Evolutionary conservation across 148 eudicot genomes (phyloP), one percentile per base, ranked within the genome.

Genomic region (Vaccinium vitisidaea): DNA sequence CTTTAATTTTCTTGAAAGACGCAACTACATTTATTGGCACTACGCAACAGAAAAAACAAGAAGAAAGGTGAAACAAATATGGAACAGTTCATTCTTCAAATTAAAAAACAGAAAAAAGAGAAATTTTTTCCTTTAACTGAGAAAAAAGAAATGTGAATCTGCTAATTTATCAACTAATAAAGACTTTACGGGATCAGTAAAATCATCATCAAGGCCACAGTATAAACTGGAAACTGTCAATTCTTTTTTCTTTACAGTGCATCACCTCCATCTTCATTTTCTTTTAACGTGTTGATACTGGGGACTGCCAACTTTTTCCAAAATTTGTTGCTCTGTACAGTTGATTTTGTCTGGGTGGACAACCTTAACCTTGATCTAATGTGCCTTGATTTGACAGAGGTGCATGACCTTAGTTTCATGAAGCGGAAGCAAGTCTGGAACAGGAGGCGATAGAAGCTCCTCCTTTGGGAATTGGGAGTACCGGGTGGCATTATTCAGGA

Each of bases 1-100:
- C 89, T 91, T 97, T 97, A 53, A 97, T 95, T 90, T 97, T 97
- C 95, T 97, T 97, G 76, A 97, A 95, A 67, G 98, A 90, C 67
- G 94, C 92, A 88, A 97, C 98, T 84, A 97, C 95, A 59, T 98
- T 89, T 58, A 95, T 83, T 49, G 99, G 98, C 86, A 97, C 99
- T 97, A 87, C 89, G 90, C 30, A 84, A 65, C 15, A 83, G 53
- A 30, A 6, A 85, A 75, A 74, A 67, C 16, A 56, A 23, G 25
- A 53, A n/a, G 61, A 76, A 13, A 7, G 30, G 80, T 30, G 86
- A 77, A 75, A 39, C 56, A 82, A 14, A 19, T 77, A 50, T 30
- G 25, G 12, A 59, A 63, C 18, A 11, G 4, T 75, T 75, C 27
- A 75, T 75, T 39, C 19, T 56, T 58, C 3, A 55, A n/a, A n/a